A percentile compares a stretch with the other conserved stretches of the same genome.
Conservation (phyloP, 495 filamentous ascomycete species). For the Xylaria acuta region DNA sequence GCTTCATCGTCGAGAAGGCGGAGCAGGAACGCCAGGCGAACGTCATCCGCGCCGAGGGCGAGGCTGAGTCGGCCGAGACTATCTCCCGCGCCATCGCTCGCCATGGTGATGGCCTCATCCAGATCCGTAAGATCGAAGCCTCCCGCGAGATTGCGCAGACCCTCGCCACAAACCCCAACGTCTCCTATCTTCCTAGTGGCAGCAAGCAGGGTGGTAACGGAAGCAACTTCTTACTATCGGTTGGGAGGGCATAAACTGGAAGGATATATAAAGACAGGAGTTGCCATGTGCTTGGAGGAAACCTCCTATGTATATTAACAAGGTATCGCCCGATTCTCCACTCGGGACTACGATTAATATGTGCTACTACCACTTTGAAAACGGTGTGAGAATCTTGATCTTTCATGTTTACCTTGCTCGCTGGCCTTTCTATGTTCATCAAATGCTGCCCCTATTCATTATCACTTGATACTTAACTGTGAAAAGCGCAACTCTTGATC, state of each 20-base stretch:
- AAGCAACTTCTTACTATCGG: slow-evolving; percentile 64
- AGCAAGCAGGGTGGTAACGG: slow-evolving; percentile 64
- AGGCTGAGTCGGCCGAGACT: slow-evolving; percentile 93
- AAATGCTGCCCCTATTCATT: neutral
- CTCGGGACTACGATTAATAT: slow-evolving; percentile 41
- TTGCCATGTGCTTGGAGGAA: neutral
- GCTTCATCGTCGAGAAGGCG: slow-evolving; percentile 98
- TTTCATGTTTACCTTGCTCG: neutral
- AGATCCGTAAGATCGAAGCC: slow-evolving; percentile 96
- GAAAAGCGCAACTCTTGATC: neutral
- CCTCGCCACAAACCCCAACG: slow-evolving; percentile 88
- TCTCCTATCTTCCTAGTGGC: slow-evolving; percentile 89
- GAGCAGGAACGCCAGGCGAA: slow-evolving; percentile 99
- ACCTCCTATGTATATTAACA: slow-evolving; percentile 32
- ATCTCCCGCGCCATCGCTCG: slow-evolving; percentile 93
- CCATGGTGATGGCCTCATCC: slow-evolving; percentile 88
- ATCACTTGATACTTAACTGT: neutral
- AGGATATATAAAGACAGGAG: neutral
- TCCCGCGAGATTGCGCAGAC: slow-evolving; percentile 95
- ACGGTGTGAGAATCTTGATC: neutral
- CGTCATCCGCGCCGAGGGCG: slow-evolving; percentile 96
- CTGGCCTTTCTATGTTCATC: neutral
- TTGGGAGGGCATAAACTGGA: slow-evolving; percentile 47
- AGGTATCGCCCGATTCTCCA: slow-evolving; percentile 39
- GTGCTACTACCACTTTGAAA: slow-evolving; percentile 32